Percentiles rank a stretch among this genome's conserved stretches.
Evolutionary conservation across 2,329 filamentous ascomycete genomes (phyloP).

Genomic region (Trichoderma hamatum): DNA sequence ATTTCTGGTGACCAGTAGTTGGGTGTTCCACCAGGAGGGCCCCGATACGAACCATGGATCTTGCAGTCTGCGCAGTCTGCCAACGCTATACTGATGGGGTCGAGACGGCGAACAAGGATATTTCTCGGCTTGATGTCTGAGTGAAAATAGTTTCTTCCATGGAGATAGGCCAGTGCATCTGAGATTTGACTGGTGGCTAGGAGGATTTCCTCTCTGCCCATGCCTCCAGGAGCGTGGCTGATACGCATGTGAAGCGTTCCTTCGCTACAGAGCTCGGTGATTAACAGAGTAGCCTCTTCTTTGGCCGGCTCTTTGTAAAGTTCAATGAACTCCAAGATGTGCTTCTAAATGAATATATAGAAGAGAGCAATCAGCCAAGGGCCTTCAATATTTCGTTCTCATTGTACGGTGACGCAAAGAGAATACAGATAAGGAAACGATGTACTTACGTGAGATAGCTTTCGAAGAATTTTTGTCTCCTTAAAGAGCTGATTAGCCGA

Average conservation of each 20-base stretch:
- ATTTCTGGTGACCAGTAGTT: constrained; percentile 40
- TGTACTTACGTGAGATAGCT: constrained; percentile 35
- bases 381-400: neutral
- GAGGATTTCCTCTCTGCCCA: constrained; percentile 30
- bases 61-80: constrained; percentile 40
- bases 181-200: constrained; percentile 33
- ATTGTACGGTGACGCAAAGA: too few species aligned
- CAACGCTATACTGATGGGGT: constrained; percentile 37
- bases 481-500: constrained; percentile 31
- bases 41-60: constrained; percentile 10
- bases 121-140: constrained; percentile 41
- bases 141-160: constrained; percentile 34
- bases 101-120: constrained; percentile 36
- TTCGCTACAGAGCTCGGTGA: constrained; percentile 39
- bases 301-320: constrained; percentile 33
- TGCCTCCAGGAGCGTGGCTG: constrained; percentile 30
- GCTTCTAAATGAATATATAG: constrained; percentile 28
- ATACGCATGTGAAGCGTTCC: constrained; percentile 37
- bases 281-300: constrained; percentile 32
- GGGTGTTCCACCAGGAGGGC: constrained; percentile 34
- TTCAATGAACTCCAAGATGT: constrained; percentile 38
- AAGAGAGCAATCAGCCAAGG: neutral
- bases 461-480: constrained; percentile 34
- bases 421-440: neutral
- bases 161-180: constrained; percentile 36